Percentiles rank a stretch among this genome's conserved stretches.
phyloP scores from a whole-genome alignment of 768 basidiomycete genomes.

The Thelephora aurantiotincta region DNA sequence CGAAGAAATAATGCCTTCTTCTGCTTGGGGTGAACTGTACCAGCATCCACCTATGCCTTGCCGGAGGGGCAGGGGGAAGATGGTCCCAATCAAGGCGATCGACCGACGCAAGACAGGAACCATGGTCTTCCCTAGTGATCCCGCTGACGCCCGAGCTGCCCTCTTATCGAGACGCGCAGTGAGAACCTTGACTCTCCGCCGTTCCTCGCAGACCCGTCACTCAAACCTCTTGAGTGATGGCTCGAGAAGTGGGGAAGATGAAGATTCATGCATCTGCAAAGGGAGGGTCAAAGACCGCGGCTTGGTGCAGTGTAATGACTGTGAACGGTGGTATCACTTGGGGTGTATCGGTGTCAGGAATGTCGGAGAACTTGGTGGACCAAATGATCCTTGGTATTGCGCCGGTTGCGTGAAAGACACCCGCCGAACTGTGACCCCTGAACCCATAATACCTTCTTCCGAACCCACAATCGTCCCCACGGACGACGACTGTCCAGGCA shows the following conservation, averaged over 20 bases:
- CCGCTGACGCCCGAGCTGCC: slow-evolving; percentile 63
- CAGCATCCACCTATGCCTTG: slow-evolving; percentile 17
- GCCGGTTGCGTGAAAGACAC: slow-evolving; percentile 30
- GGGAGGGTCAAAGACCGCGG: slow-evolving; percentile 59
- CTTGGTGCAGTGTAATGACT: slow-evolving; percentile 72
- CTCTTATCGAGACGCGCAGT: slow-evolving; percentile 60
- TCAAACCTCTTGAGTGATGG: neutral
- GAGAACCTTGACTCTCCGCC: slow-evolving; percentile 41
- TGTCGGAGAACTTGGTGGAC: slow-evolving; percentile 50
- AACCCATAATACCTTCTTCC: slow-evolving; percentile 14
- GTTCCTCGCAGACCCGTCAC: slow-evolving; percentile 20
- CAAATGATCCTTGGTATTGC: slow-evolving; percentile 77
- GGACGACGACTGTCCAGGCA: slow-evolving; percentile 25
- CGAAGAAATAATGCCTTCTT: slow-evolving; percentile 3
- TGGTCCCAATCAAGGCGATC: slow-evolving; percentile 37
- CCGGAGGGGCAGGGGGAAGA: slow-evolving; percentile 42
- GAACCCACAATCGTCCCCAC: slow-evolving; percentile 65
- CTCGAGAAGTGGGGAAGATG: slow-evolving; percentile 15
- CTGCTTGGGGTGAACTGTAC: slow-evolving; percentile 17
- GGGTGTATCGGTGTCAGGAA: slow-evolving; percentile 61
- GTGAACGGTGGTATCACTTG: slow-evolving; percentile 73
- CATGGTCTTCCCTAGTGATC: slow-evolving; percentile 43
- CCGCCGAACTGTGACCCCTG: slow-evolving; percentile 9
- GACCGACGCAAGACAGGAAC: slow-evolving; percentile 14
- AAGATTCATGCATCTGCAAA: slow-evolving; percentile 48